Percentiles rank a stretch among this genome's conserved stretches.
Evolutionary conservation across 345 rosid genomes (phyloP).

Genomic region (Capsella bursapastoris): DNA sequence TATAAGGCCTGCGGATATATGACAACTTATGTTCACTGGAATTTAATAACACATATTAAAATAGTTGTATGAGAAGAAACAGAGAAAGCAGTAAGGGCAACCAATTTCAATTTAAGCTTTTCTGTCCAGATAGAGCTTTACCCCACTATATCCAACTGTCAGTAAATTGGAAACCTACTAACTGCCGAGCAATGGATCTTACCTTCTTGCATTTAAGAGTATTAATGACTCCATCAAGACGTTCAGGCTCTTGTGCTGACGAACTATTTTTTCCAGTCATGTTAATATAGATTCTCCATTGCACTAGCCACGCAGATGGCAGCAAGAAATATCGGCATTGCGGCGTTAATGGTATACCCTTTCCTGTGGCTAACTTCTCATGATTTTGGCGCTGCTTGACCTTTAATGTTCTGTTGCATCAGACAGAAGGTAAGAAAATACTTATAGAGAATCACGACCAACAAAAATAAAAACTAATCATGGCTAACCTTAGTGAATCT

Average conservation of each 20-base stretch:
- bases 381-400: slow-evolving; percentile 86
- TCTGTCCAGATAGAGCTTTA: slow-evolving; percentile 14
- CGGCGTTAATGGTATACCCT: slow-evolving; percentile 60
- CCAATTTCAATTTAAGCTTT: slow-evolving; percentile 13
- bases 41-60: slow-evolving; percentile 5
- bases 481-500: slow-evolving; percentile 76
- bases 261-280: slow-evolving; percentile 71
- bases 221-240: slow-evolving; percentile 61
- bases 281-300: slow-evolving; percentile 83
- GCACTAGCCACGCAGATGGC: slow-evolving; percentile 81
- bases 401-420: slow-evolving; percentile 72
- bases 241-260: slow-evolving; percentile 68
- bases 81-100: slow-evolving; percentile 16
- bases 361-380: slow-evolving; percentile 80
- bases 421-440: slow-evolving; percentile 43
- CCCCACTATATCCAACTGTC: slow-evolving; percentile 11
- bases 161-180: slow-evolving; percentile 29
- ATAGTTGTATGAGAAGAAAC: slow-evolving; percentile 17
- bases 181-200: slow-evolving; percentile 27
- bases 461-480: slow-evolving; percentile 35
- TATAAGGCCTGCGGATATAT: slow-evolving; percentile 18
- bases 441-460: slow-evolving; percentile 8
- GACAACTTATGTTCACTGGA: slow-evolving; percentile 1
- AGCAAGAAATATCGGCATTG: slow-evolving; percentile 70
- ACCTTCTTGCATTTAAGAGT: slow-evolving; percentile 91